Evolutionary conservation across 257 asterid species (phyloP).

Genomic region (Jaltomata sinuosa): DNA sequence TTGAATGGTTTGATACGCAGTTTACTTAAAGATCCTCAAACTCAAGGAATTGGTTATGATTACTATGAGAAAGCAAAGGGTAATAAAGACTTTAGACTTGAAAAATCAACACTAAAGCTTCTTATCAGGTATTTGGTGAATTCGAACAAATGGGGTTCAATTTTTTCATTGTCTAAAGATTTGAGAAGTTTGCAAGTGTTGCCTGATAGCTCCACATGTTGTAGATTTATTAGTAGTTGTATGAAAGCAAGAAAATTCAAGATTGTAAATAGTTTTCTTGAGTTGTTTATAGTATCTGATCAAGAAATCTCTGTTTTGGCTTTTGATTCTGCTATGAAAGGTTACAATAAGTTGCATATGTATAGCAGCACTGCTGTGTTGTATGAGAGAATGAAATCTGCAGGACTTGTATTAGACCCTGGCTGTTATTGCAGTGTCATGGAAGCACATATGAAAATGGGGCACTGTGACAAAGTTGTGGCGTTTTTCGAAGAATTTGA

Average conservation of each 20-base stretch:
- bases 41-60: conserved; percentile 49
- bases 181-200: conserved; percentile 27
- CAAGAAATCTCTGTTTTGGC: conserved; percentile 36
- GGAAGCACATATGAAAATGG: conserved; percentile 58
- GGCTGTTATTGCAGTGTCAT: conserved; percentile 49
- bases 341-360: conserved; percentile 83
- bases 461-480: conserved; percentile 26
- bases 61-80: conserved; percentile 46
- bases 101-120: conserved; percentile 45
- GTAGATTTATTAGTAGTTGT: conserved; percentile 47
- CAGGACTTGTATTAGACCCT: conserved; percentile 25
- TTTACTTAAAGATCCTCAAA: conserved; percentile 50
- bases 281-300: conserved; percentile 27
- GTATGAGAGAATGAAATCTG: conserved; percentile 42
- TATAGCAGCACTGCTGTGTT: conserved; percentile 40
- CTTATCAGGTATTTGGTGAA: conserved; percentile 56
- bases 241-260: conserved; percentile 63
- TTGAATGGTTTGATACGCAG: conserved; percentile 46
- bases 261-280: conserved; percentile 46
- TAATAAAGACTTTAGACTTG: conserved; percentile 38
- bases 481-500: conserved; percentile 44
- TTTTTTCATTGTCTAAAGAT: conserved; percentile 44
- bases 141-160: conserved; percentile 43
- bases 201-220: conserved; percentile 49
- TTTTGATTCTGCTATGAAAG: conserved; percentile 74